Percentiles rank a stretch among this genome's conserved stretches.
Conservation (phyloP, 768 basidiomycete genomes). For the Xerocomellus dryophilus region DNA sequence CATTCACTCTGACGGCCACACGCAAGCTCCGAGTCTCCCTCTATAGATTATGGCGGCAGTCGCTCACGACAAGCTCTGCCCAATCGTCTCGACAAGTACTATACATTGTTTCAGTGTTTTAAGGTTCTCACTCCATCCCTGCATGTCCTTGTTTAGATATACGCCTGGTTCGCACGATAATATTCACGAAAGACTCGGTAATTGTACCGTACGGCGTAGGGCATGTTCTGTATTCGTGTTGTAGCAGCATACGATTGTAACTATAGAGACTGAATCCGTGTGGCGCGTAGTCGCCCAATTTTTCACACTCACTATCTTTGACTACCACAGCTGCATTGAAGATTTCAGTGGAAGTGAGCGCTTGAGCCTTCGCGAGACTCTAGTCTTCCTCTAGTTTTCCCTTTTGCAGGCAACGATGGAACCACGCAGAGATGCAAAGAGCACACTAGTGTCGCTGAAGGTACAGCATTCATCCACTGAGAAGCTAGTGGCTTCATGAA, state of each 20-base stretch:
- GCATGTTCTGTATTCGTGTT: slow-evolving; percentile 4
- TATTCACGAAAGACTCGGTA: not conserved
- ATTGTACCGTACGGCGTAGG: not conserved
- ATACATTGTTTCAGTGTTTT: slow-evolving; percentile 8
- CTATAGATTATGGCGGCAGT: slow-evolving; percentile 1
- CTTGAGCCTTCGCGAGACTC: not conserved
- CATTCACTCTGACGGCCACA: slow-evolving; percentile 7
- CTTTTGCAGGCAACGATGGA: slow-evolving; percentile 22
- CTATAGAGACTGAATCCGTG: not conserved
- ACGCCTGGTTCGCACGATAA: not conserved
- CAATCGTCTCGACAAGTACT: not conserved
- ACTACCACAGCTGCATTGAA: not conserved
- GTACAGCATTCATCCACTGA: slow-evolving; percentile 10
- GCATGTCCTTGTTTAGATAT: slow-evolving; percentile 12
- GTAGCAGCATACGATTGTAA: no score
- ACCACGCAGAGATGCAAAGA: slow-evolving; percentile 14
- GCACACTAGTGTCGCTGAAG: slow-evolving; percentile 25
- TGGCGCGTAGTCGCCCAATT: not conserved
- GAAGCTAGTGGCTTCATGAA: not conserved
- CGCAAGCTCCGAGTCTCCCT: not conserved
- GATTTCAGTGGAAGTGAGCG: not conserved
- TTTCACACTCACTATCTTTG: not conserved
- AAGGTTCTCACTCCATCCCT: not conserved
- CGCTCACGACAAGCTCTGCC: not conserved
- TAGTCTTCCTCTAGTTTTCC: not conserved